Evolutionary conservation across 225 moss, liverwort and hornwort genomes (phyloP).

Genomic region (Thuidium tamariscinum): DNA sequence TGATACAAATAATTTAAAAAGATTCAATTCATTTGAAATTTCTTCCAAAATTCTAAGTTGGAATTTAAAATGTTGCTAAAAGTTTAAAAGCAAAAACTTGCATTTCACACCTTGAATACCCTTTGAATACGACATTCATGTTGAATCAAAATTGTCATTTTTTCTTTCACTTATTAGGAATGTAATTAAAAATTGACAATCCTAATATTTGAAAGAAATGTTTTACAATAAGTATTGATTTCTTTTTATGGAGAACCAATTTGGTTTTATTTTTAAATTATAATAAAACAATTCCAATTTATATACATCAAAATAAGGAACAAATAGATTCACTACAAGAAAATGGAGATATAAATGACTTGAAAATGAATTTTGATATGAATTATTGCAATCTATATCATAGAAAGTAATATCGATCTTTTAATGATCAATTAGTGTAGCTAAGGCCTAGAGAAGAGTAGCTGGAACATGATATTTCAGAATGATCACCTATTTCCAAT

Average conservation of each 20-base stretch:
- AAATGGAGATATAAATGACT: too few relatives aligned
- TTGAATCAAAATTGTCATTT: not conserved
- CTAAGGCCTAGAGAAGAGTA: too few relatives aligned
- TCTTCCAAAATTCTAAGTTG: not conserved
- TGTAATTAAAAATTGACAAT: not conserved
- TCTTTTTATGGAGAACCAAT: fast-evolving
- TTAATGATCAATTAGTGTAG: too few relatives aligned
- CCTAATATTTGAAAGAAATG: not conserved
- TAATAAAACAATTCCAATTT: too few relatives aligned
- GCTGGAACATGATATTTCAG: too few relatives aligned
- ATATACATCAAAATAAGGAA: too few relatives aligned
- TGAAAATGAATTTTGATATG: too few relatives aligned
- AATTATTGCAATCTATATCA: too few relatives aligned
- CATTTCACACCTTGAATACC: not conserved
- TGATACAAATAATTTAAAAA: not conserved
- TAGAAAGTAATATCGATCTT: too few relatives aligned
- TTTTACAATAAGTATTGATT: not conserved
- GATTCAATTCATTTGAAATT: not conserved
- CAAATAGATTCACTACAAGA: too few relatives aligned
- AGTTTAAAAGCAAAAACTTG: not conserved
- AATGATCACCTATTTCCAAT: too few relatives aligned
- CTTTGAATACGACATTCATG: not conserved
- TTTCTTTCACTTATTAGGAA: not conserved
- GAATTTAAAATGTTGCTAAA: not conserved
- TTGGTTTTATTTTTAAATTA: not conserved